Conservation (phyloP, 2,329 filamentous ascomycete genomes). For the Bipolaris zeicola region DNA sequence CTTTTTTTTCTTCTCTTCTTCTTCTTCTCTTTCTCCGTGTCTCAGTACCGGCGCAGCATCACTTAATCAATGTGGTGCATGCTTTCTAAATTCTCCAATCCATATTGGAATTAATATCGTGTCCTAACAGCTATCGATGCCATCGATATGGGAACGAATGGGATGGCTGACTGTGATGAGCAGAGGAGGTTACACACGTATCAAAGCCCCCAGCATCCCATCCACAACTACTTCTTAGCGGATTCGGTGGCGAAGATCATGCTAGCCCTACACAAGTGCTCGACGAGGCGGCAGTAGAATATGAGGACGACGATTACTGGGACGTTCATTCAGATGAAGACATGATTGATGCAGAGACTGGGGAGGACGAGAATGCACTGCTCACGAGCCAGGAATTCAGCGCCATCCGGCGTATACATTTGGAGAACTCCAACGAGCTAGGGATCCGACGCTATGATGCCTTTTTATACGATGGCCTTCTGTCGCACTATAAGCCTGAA, state of each 20-base stretch:
- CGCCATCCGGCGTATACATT: constrained; percentile 46
- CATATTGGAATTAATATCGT: neutral
- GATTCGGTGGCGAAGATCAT: constrained; percentile 50
- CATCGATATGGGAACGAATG: constrained; percentile 7
- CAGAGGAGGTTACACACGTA: constrained; percentile 33
- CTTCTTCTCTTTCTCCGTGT: constrained; percentile 22
- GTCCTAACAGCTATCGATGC: neutral
- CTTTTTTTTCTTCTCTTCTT: constrained; percentile 23
- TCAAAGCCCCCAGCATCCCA: constrained; percentile 20
- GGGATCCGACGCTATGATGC: constrained; percentile 52
- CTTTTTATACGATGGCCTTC: constrained; percentile 54
- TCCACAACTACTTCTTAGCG: constrained; percentile 30
- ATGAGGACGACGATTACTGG: constrained; percentile 57
- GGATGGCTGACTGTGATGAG: constrained; percentile 29
- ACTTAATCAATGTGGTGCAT: constrained; percentile 16
- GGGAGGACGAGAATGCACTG: constrained; percentile 27
- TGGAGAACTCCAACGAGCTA: constrained; percentile 43
- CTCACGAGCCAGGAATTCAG: constrained; percentile 42
- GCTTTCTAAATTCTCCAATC: constrained; percentile 7
- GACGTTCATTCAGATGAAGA: constrained; percentile 57
- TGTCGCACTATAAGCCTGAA: constrained; percentile 55
- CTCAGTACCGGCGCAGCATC: constrained; percentile 7
- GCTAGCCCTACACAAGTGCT: constrained; percentile 45
- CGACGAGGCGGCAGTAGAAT: constrained; percentile 50
- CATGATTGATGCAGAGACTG: constrained; percentile 37